These are phyloP conservation scores for Trametes versicolor DNA, from an alignment of 1,284 basidiomycete genomes.

Conservation along the genomic window DNA sequence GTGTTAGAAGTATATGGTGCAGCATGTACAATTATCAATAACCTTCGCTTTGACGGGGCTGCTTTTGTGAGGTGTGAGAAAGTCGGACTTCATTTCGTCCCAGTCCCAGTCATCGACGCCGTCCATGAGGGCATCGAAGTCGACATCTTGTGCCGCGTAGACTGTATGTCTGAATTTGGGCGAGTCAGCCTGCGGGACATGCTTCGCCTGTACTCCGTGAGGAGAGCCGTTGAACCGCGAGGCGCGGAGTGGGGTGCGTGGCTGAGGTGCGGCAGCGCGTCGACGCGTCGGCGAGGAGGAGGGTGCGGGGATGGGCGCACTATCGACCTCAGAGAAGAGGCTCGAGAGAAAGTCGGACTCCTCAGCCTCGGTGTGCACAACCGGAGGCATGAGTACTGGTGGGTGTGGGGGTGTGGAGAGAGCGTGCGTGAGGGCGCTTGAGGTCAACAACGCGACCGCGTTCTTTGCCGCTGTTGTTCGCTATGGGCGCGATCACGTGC, in stretches of 20 bases:
- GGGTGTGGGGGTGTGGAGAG: constrained; percentile 2
- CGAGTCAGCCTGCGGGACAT: background rate
- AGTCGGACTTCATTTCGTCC: constrained; percentile 57
- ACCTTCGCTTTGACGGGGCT: constrained; percentile 38
- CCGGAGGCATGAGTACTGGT: constrained; percentile 25
- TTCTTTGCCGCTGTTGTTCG: constrained; percentile 32
- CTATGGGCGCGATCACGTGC: constrained; percentile 28
- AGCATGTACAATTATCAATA: background rate
- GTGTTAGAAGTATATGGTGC: background rate
- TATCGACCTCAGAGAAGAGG: constrained; percentile 28
- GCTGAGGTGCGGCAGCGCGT: constrained; percentile 19
- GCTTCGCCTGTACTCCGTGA: background rate
- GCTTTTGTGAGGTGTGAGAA: constrained; percentile 45
- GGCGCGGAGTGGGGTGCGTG: constrained; percentile 26
- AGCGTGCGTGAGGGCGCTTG: constrained; percentile 9
- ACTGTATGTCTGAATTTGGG: background rate
- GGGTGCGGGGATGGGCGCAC: background rate
- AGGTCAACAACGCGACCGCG: constrained; percentile 30
- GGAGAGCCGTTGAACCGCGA: constrained; percentile 13
- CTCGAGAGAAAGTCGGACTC: constrained; percentile 28
- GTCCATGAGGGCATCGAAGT: constrained; percentile 49
- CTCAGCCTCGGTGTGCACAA: constrained; percentile 23
- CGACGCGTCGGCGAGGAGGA: constrained; percentile 23
- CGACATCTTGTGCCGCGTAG: constrained; percentile 34
- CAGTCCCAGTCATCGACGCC: constrained; percentile 62